Base-by-base conservation (phyloP, 805 yeast species). In the Saccharomycopsis schoenii region DNA sequence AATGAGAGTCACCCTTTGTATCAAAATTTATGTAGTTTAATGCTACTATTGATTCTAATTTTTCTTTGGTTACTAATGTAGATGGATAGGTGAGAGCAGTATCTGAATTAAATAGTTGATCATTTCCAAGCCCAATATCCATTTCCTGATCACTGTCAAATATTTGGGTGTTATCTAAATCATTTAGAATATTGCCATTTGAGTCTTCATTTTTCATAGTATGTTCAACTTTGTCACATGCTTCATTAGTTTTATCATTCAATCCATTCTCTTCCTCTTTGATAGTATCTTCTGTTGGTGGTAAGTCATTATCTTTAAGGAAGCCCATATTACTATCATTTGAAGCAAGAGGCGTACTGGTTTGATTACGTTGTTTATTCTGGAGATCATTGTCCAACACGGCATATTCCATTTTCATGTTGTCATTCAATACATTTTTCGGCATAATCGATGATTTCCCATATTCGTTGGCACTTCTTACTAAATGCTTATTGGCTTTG, bases 1-100 rank as follows among this genome's bases (percentile, higher is more conserved):
- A 94, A 71, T 94, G 99, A 4, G 84, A 83, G 67, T 94, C 99
- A 0, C 97, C 97, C 40, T 83, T 84, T 56, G 89, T 78, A 71
- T 94, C 98, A 69, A 93, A 92, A 66, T 85, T 77, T 68, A 83
- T 78, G 58, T 80, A 80, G 1, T 85, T 79, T 69, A 83, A 73
- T 69, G 77, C 67, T 68, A 83, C 65, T 57, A 81, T 66, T 64
- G 71, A 60, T 52, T 80, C 76, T 47, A 85, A 66, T 14, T 61
- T 60, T 1, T 68, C 69, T 39, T 40, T 41, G 8, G 50, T 24
- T 21, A 56, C 58, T n/a, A 17, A 4, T 17, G 11, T 25, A 47
- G 34, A 21, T 12, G 52, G 52, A 24, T 47, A 37, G 41, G 12
- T 12, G 4, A 12, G 12, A 9, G 12, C 10, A 2, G 3, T 37